Conservation (phyloP, 805 yeast genomes). For the Blastobotrys americana region DNA sequence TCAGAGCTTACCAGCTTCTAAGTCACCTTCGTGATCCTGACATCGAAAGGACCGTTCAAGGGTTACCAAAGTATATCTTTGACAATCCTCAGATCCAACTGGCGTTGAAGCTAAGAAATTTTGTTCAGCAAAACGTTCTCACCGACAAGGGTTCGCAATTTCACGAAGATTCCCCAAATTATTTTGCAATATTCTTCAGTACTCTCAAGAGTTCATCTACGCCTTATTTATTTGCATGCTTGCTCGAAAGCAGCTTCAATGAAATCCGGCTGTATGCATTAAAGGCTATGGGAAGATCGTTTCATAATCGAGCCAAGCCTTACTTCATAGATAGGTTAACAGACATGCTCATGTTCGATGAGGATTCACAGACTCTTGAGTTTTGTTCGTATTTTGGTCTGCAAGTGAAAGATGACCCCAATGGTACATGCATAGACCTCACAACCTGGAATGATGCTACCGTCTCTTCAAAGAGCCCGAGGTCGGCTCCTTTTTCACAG, state of each 20-base stretch:
- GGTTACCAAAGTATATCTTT: slow-evolving; percentile 52
- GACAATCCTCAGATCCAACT: slow-evolving; percentile 52
- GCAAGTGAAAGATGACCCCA: slow-evolving; percentile 31
- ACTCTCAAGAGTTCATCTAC: slow-evolving; percentile 30
- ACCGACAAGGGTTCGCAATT: slow-evolving; percentile 39
- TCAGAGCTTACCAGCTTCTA: slow-evolving; percentile 77
- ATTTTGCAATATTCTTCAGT: slow-evolving; percentile 59
- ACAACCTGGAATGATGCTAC: slow-evolving; percentile 35
- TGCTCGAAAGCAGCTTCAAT: slow-evolving; percentile 72
- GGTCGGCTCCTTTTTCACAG: slow-evolving; percentile 42
- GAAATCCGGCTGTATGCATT: slow-evolving; percentile 71
- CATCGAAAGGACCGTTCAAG: slow-evolving; percentile 65
- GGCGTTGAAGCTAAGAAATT: slow-evolving; percentile 62
- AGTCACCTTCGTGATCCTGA: slow-evolving; percentile 81
- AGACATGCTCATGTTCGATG: slow-evolving; percentile 59
- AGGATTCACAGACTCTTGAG: slow-evolving; percentile 41
- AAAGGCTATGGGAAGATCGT: slow-evolving; percentile 54
- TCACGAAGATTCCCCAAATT: slow-evolving; percentile 51
- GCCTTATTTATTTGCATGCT: slow-evolving; percentile 59
- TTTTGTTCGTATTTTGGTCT: slow-evolving; percentile 64
- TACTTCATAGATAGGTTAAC: slow-evolving; percentile 44
- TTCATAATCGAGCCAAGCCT: slow-evolving; percentile 66
- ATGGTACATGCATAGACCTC: slow-evolving; percentile 39
- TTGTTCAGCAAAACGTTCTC: slow-evolving; percentile 55
- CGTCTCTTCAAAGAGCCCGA: slow-evolving; percentile 34